Percentiles rank a stretch among this genome's conserved stretches.
Evolutionary conservation across 306 rosid species (phyloP).

Genomic region (Rubus idaeus): DNA sequence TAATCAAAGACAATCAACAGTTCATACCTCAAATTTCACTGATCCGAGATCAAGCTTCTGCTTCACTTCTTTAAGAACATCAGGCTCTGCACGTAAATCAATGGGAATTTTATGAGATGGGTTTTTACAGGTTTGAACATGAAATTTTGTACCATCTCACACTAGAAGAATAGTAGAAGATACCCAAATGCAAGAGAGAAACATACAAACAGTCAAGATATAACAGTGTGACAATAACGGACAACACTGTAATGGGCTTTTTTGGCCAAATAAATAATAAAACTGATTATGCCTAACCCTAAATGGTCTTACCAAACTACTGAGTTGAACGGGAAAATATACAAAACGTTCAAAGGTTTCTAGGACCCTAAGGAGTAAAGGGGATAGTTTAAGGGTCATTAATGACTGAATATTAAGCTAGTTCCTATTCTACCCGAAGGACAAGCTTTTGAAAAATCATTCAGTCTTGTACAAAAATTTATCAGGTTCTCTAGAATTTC

Average conservation of each 20-base stretch:
- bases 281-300: neutral
- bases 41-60: slow-evolving; percentile 95
- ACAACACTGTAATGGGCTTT: too few species aligned
- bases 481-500: neutral
- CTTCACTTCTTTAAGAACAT: slow-evolving; percentile 92
- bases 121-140: neutral
- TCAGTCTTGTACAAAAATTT: neutral
- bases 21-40: slow-evolving; percentile 85
- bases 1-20: neutral
- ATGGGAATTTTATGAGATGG: slow-evolving; percentile 4
- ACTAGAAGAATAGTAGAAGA: slow-evolving; percentile 2
- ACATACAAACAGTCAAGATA: neutral
- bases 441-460: neutral
- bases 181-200: neutral
- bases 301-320: too few species aligned
- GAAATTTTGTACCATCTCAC: neutral
- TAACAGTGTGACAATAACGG: neutral
- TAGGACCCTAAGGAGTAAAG: neutral
- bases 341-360: neutral
- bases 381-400: neutral
- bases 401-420: neutral
- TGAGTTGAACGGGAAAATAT: neutral
- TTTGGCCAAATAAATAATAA: neutral
- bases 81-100: slow-evolving; percentile 71
- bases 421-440: neutral